Percentiles rank a stretch among this genome's conserved stretches.
These are phyloP conservation scores for Ormosia emarginata DNA, from an alignment of 306 rosid genomes.

Conservation along the genomic window DNA sequence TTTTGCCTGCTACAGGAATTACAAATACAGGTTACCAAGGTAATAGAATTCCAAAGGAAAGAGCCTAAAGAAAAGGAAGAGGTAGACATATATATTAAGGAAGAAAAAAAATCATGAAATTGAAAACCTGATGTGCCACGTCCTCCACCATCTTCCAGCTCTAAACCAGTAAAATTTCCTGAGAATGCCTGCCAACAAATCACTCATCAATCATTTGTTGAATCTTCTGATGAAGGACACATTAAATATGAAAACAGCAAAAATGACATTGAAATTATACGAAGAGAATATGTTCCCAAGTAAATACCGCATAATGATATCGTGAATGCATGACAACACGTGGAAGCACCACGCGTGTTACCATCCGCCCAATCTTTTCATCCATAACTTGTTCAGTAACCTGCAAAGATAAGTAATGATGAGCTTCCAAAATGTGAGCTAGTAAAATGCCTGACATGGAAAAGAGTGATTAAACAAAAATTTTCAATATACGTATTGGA, in stretches of 20 bases:
- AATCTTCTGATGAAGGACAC: constrained; percentile 2
- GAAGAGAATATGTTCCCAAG: not conserved
- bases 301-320: constrained; percentile 79
- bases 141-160: constrained; percentile 99
- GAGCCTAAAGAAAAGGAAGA: not conserved
- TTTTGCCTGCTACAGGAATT: not conserved
- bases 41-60: not conserved
- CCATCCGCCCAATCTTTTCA: constrained; percentile 88
- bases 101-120: not conserved
- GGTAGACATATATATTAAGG: not conserved
- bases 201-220: constrained; percentile 12
- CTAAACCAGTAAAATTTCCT: constrained; percentile 85
- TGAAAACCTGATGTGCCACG: constrained; percentile 91
- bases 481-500: not conserved
- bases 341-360: constrained; percentile 94
- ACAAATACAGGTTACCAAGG: not conserved
- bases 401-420: constrained; percentile 38
- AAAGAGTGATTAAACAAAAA: not conserved
- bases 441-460: not conserved
- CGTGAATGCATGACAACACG: constrained; percentile 97
- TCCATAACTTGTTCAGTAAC: constrained; percentile 90
- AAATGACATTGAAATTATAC: not conserved
- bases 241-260: constrained; percentile 1
- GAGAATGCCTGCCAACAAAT: constrained; percentile 75
- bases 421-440: constrained; percentile 21